Conservation (phyloP, 495 filamentous ascomycete species). For the Penicillium herquei region DNA sequence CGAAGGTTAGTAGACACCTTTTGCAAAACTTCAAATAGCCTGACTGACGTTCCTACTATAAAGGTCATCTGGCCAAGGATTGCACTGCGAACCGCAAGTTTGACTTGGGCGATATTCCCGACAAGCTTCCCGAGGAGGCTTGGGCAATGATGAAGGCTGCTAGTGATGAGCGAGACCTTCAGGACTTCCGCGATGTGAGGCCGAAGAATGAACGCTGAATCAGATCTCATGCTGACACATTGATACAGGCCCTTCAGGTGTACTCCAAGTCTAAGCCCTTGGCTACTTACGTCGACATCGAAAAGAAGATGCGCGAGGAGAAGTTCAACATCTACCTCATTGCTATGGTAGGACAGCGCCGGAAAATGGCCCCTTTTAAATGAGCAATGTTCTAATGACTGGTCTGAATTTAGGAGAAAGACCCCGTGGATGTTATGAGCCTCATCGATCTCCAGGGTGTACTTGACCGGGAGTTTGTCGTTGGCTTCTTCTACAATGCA, state of each 20-base stretch:
- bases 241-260: constrained; percentile 53
- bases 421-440: constrained; percentile 59
- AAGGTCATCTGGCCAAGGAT: constrained; percentile 63
- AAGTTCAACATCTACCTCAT: constrained; percentile 68
- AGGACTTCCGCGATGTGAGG: constrained; percentile 66
- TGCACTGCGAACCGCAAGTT: constrained; percentile 72
- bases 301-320: constrained; percentile 67
- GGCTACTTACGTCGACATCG: constrained; percentile 67
- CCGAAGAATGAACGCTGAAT: neutral
- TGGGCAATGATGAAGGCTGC: constrained; percentile 68
- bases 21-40: neutral
- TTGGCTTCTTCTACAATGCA: constrained; percentile 63
- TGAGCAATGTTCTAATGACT: too few relatives aligned
- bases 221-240: neutral
- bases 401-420: constrained; percentile 45
- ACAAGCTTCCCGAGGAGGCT: constrained; percentile 60
- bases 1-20: constrained; percentile 53
- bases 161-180: constrained; percentile 62
- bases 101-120: constrained; percentile 58
- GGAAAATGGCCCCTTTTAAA: too few relatives aligned
- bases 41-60: neutral
- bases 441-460: constrained; percentile 85
- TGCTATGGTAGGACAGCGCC: constrained; percentile 51
- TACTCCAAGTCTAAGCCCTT: constrained; percentile 73
- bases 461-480: constrained; percentile 68